Evolutionary conservation across 2,329 filamentous ascomycete genomes (phyloP), one percentile per base, ranked within the genome.

Genomic region (Nigrospora oryzae): DNA sequence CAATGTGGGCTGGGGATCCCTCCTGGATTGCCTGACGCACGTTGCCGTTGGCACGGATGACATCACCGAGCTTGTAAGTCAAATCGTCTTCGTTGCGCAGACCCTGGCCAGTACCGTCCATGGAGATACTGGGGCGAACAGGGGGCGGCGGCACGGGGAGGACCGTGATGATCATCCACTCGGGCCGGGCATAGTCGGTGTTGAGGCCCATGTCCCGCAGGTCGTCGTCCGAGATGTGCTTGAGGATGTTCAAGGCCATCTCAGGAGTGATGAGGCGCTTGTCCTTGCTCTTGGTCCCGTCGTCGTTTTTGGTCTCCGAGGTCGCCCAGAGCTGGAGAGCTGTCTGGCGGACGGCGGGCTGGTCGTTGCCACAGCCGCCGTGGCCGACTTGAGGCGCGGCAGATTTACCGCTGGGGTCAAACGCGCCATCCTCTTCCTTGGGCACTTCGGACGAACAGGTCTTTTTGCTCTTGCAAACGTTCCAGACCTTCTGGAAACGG

Each of bases 51-150:
- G 93, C 91, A 54, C 93, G 89, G 56, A 99, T 93, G 58, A 99
- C 96, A 67, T 99, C 93, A 58, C 90, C 90, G 31, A 99, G 75
- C 70, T 99, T 99, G 78, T 96, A 98, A 0, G 93, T 99, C 77
- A 99, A 78, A 74, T 99, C 94, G 64, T 99, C 93, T 68, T 99
- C 93, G 62, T 93, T 93, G 51, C 93, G 86, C 73, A 91, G 83
- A 51, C 93, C 93, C 53, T 88, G 87, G 43, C 88, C 86, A 37
- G 89, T 95, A 43, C 93, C 90, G 60, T 97, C 94, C 71, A 97
- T 91, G 17, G 91, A 94, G 56, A 98, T 95, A 75, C 89, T 96
- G 5, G 93, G 93, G 44, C 93, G 86, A 34, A 99, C 94, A 3
- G 93, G 90, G 40, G 93, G 93, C 3, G 93, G 93, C 1, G 93